Conservation (phyloP, 192 early-diverging fungal species). For the Podila horticola region DNA sequence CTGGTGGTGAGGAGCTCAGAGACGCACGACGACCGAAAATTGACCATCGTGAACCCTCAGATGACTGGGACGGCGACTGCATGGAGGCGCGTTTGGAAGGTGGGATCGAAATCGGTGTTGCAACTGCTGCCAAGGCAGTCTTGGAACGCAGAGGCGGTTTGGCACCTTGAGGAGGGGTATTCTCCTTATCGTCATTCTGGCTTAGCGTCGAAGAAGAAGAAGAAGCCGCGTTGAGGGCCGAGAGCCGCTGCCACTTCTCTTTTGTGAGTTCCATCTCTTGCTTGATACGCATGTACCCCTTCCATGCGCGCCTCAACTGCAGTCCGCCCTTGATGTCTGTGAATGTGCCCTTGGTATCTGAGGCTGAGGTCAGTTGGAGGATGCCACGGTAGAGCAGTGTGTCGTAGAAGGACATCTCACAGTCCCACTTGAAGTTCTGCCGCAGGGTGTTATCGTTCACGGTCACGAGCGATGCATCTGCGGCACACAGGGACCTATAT, state of each 20-base stretch:
- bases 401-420: constrained; percentile 55
- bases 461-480: constrained; percentile 22
- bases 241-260: constrained; percentile 22
- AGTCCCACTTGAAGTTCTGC: constrained; percentile 58
- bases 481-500: constrained; percentile 29
- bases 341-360: constrained; percentile 53
- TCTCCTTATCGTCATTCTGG: background rate
- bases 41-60: constrained; percentile 40
- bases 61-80: constrained; percentile 21
- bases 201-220: background rate
- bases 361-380: constrained; percentile 44
- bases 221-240: background rate
- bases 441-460: constrained; percentile 35
- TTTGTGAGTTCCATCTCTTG: constrained; percentile 51
- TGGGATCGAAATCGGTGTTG: constrained; percentile 6
- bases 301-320: constrained; percentile 52
- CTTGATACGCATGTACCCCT: constrained; percentile 51
- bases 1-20: constrained; percentile 15
- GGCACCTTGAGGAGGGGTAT: background rate
- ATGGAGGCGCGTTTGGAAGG: constrained; percentile 4
- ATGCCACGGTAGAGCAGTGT: constrained; percentile 50
- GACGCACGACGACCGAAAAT: constrained; percentile 30
- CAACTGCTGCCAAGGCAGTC: constrained; percentile 9
- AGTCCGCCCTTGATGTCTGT: constrained; percentile 53
- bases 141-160: constrained; percentile 8